These are phyloP conservation scores for Penicillium silybi DNA, from an alignment of 495 filamentous ascomycete species.

Conservation along the genomic window DNA sequence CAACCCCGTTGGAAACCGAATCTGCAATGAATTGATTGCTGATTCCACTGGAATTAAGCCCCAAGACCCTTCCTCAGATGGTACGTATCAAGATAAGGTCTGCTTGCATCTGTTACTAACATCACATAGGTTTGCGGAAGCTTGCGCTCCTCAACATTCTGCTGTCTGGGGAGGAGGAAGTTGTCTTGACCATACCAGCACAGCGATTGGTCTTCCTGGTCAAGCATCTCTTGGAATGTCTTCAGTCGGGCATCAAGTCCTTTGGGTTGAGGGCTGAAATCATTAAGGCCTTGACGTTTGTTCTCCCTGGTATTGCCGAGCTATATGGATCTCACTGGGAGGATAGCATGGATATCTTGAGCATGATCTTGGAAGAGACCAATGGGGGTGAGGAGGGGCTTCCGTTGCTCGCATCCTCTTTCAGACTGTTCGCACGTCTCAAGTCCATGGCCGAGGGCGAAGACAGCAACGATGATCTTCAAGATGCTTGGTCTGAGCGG, in stretches of 20 bases:
- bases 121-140: slow-evolving; percentile 43
- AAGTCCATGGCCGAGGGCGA: slow-evolving; percentile 52
- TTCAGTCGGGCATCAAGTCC: slow-evolving; percentile 48
- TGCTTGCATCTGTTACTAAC: slow-evolving; percentile 14
- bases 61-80: slow-evolving; percentile 31
- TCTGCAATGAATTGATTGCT: slow-evolving; percentile 58
- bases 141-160: slow-evolving; percentile 58
- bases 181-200: slow-evolving; percentile 58
- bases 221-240: slow-evolving; percentile 69
- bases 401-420: slow-evolving; percentile 61
- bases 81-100: slow-evolving; percentile 25
- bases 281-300: slow-evolving; percentile 56
- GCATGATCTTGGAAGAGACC: slow-evolving; percentile 49
- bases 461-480: slow-evolving; percentile 74
- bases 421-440: slow-evolving; percentile 65
- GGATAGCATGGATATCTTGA: slow-evolving; percentile 55
- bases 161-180: slow-evolving; percentile 47
- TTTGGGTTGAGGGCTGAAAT: slow-evolving; percentile 46
- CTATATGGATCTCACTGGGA: slow-evolving; percentile 88
- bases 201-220: slow-evolving; percentile 80
- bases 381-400: slow-evolving; percentile 45
- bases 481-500: slow-evolving; percentile 62
- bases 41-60: slow-evolving; percentile 53
- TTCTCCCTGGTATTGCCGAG: slow-evolving; percentile 67
- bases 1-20: slow-evolving; percentile 35